Percentiles rank a stretch among this genome's conserved stretches.
Evolutionary conservation across 2,329 filamentous ascomycete species (phyloP).

Genomic region (Fusarium miscanthi): DNA sequence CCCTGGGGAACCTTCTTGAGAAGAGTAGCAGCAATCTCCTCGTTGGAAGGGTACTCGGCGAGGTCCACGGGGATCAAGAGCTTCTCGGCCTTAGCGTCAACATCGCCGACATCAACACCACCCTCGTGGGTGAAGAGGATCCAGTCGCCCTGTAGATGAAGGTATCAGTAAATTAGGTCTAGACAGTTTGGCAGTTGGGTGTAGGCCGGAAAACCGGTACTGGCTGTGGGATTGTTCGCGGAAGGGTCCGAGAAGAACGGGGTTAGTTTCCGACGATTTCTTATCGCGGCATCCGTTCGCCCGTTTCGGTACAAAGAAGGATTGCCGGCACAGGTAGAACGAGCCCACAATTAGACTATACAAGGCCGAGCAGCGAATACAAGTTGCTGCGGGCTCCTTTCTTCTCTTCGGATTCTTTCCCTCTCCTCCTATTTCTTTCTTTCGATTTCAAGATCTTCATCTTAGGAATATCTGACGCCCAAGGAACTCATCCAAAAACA

Average conservation of each 20-base stretch:
- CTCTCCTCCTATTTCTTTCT: conserved; percentile 1
- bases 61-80: conserved; percentile 97
- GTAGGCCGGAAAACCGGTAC: conserved; percentile 11
- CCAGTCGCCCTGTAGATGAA: conserved; percentile 84
- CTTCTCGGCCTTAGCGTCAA: conserved; percentile 99
- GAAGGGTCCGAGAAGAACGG: conserved; percentile 31
- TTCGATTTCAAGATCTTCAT: not conserved
- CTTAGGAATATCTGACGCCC: not conserved
- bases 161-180: conserved; percentile 35
- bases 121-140: conserved; percentile 99
- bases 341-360: conserved; percentile 42
- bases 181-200: conserved; percentile 2
- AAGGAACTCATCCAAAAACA: conserved; percentile 11
- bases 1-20: conserved; percentile 94
- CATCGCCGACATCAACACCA: conserved; percentile 99
- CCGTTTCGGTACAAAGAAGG: conserved; percentile 46
- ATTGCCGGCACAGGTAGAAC: conserved; percentile 42
- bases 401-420: conserved; percentile 11
- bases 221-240: conserved; percentile 19
- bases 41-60: conserved; percentile 93
- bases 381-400: conserved; percentile 32
- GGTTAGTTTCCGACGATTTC: conserved; percentile 35
- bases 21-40: conserved; percentile 85
- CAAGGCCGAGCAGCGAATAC: conserved; percentile 34
- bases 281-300: conserved; percentile 55